Conservation (phyloP, 306 rosid species). For the Acmispon strigosus region DNA sequence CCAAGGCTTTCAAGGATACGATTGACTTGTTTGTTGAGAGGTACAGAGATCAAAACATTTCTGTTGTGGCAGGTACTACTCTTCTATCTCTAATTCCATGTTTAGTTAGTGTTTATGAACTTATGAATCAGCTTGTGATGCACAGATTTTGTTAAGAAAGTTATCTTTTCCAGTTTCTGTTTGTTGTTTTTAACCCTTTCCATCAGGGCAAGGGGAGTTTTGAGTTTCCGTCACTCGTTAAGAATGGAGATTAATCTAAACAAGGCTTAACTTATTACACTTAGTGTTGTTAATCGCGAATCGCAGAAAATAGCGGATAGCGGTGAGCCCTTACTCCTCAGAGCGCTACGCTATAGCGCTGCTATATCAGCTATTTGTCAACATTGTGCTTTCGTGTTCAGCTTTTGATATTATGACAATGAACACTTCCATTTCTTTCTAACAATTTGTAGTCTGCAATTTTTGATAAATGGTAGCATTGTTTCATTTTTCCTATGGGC, state of each 20-base stretch:
- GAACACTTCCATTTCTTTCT: not conserved
- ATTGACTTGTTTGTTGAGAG: conserved; percentile 95
- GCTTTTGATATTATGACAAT: not conserved
- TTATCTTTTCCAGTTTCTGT: not conserved
- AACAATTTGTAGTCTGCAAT: not conserved
- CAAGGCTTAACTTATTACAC: not conserved
- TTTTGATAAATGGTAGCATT: not conserved
- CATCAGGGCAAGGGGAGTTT: not conserved
- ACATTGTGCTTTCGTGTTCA: not conserved
- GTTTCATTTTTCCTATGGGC: not conserved
- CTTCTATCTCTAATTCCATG: not conserved
- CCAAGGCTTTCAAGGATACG: conserved; percentile 83
- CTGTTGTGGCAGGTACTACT: conserved; percentile 86
- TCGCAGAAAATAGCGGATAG: no score
- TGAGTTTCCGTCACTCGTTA: not conserved
- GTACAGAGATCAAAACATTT: conserved; percentile 66
- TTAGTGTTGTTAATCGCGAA: no score
- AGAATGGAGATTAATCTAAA: not conserved
- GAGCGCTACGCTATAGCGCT: no score
- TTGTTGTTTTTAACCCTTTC: not conserved
- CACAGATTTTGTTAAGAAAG: not conserved
- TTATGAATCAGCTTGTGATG: not conserved
- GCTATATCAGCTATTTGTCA: no score
- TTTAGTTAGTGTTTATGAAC: not conserved
- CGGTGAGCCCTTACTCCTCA: no score